phyloP scores from a whole-genome alignment of 306 rosid species.

The Cercis canadensis region DNA sequence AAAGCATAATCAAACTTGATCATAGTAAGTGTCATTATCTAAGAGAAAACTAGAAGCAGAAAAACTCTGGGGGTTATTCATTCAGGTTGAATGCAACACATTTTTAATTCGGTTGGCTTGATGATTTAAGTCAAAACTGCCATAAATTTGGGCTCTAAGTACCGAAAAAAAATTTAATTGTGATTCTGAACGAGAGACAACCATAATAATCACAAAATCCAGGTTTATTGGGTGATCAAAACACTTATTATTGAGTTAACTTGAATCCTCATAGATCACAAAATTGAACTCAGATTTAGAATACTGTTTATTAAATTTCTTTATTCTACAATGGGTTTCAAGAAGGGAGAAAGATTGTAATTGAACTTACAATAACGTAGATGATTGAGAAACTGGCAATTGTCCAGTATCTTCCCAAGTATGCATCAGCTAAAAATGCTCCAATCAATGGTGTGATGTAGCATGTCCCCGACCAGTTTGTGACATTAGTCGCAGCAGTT shows the following conservation, averaged over 20 bases:
- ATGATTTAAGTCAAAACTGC: too few species aligned
- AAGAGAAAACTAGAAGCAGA: too few species aligned
- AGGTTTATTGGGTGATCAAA: neutral
- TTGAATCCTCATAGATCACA: neutral
- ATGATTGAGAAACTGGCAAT: slow-evolving; percentile 72
- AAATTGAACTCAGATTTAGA: slow-evolving; percentile 9
- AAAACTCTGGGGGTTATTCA: too few species aligned
- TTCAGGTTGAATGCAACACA: too few species aligned
- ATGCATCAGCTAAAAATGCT: slow-evolving; percentile 93
- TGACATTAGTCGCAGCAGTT: slow-evolving; percentile 68
- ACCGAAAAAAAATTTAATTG: too few species aligned
- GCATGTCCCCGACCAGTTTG: slow-evolving; percentile 91
- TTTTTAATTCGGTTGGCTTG: too few species aligned
- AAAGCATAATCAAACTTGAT: too few species aligned
- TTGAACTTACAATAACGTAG: slow-evolving; percentile 69
- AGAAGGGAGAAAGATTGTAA: slow-evolving; percentile 2
- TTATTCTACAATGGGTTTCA: neutral
- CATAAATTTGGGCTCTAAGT: too few species aligned
- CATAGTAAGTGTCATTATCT: too few species aligned
- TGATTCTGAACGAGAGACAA: neutral
- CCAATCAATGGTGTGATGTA: slow-evolving; percentile 84
- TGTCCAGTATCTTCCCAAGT: slow-evolving; percentile 96
- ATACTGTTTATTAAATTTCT: slow-evolving; percentile 5
- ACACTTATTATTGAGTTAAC: neutral
- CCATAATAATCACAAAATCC: neutral